Conservation (phyloP, 164 flowering plant genomes). For the Vitis rotundifolia region DNA sequence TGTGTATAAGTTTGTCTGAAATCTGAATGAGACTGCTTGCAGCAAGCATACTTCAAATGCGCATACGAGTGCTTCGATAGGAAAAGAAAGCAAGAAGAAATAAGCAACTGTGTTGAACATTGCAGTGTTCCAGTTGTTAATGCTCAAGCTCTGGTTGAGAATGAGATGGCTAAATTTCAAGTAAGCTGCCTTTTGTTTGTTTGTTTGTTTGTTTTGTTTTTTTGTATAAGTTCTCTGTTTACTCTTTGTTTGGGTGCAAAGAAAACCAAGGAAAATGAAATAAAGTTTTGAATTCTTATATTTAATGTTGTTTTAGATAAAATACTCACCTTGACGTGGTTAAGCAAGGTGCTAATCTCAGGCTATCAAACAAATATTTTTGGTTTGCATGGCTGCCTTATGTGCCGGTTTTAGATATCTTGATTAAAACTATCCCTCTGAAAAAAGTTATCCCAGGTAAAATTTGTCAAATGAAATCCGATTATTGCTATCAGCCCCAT, state of each 20-base stretch:
- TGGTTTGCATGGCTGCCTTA: no score
- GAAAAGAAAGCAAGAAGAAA: conserved; percentile 68
- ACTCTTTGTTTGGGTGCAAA: neutral
- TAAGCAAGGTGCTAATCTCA: no score
- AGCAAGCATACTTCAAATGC: conserved; percentile 96
- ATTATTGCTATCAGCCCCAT: neutral
- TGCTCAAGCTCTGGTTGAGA: conserved; percentile 74
- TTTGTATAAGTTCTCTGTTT: neutral
- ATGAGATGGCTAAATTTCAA: conserved; percentile 91
- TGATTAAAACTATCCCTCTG: no score
- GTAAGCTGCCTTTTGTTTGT: conserved; percentile 28
- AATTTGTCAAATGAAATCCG: neutral
- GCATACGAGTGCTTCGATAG: conserved; percentile 95
- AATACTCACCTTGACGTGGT: no score
- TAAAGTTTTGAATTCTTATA: no score
- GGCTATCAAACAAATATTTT: no score
- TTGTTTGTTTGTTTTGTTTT: neutral
- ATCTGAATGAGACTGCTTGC: conserved; percentile 19
- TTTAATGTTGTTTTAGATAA: no score
- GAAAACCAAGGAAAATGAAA: no score
- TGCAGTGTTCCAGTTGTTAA: conserved; percentile 83
- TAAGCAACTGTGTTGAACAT: conserved; percentile 76
- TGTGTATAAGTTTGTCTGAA: neutral
- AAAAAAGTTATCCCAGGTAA: neutral
- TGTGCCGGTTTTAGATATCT: no score